Conservation (phyloP, 192 early-diverging fungal genomes). For the Funneliformis geosporum region DNA sequence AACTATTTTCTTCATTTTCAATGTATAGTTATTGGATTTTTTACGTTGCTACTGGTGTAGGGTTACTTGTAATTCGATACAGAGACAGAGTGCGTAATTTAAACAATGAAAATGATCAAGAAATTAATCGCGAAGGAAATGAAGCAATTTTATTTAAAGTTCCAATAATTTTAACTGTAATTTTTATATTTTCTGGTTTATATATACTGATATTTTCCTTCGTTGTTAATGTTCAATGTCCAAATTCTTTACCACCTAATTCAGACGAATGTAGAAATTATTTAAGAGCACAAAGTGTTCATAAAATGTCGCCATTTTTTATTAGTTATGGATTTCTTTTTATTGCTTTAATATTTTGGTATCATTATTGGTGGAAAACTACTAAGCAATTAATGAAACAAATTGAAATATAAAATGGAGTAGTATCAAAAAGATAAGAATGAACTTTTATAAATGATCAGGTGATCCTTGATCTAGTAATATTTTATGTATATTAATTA, state of each 20-base stretch:
- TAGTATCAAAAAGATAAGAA: too few species aligned
- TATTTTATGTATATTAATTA: too few species aligned
- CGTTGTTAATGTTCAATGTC: neutral
- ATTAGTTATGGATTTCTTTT: neutral
- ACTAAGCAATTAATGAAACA: too few species aligned
- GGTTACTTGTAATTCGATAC: neutral
- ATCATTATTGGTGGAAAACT: neutral
- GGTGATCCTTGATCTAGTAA: too few species aligned
- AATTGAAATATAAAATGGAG: too few species aligned
- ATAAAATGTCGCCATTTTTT: neutral
- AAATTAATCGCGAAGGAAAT: too few species aligned
- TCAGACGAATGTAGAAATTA: neutral
- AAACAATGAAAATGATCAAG: too few species aligned
- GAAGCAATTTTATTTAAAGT: too few species aligned
- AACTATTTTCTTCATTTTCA: neutral
- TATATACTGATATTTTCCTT: neutral
- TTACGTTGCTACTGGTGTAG: neutral
- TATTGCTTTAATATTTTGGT: neutral
- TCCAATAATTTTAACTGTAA: neutral
- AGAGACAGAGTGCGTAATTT: too few species aligned
- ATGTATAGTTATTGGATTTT: conserved; percentile 1
- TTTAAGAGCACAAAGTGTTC: neutral
- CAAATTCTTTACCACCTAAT: neutral
- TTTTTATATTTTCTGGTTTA: neutral
- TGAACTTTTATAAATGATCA: too few species aligned